Conservation (phyloP, 192 early-diverging fungal genomes). For the Pecoramyces ruminantium region DNA sequence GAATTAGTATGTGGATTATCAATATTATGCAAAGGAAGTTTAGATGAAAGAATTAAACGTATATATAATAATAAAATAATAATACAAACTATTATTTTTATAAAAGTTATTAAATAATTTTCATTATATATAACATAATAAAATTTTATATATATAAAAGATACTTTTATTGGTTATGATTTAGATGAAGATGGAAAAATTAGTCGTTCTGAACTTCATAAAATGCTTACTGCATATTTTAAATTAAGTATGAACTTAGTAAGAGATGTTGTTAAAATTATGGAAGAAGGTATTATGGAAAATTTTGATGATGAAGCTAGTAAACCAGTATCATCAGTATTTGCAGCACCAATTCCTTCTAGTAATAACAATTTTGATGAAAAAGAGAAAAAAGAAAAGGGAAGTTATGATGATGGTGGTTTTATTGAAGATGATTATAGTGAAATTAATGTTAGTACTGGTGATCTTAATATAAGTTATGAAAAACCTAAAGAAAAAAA, state of each 20-base stretch:
- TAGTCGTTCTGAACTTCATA: constrained; percentile 65
- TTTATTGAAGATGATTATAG: neutral
- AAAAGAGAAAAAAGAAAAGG: neutral
- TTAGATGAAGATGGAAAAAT: constrained; percentile 71
- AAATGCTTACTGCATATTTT: constrained; percentile 86
- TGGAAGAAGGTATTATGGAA: constrained; percentile 82
- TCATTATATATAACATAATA: too few species aligned
- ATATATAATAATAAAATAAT: neutral
- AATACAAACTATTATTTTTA: too few species aligned
- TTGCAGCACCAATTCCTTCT: constrained; percentile 63
- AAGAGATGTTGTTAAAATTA: constrained; percentile 67
- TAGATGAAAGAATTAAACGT: constrained; percentile 81
- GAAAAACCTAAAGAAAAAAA: neutral
- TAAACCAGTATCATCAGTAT: constrained; percentile 79
- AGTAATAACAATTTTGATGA: neutral
- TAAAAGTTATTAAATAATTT: too few species aligned
- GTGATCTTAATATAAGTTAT: neutral
- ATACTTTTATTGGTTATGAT: constrained; percentile 84
- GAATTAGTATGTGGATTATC: constrained; percentile 73
- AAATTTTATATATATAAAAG: constrained; percentile 15
- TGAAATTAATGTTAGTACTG: neutral
- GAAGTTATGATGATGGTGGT: neutral
- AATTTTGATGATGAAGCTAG: constrained; percentile 57
- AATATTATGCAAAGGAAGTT: constrained; percentile 66
- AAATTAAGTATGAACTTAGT: constrained; percentile 78